Percentiles rank a stretch among this genome's conserved stretches.
phyloP scores from a whole-genome alignment of 148 eudicot species.

The Diospyros kaki region DNA sequence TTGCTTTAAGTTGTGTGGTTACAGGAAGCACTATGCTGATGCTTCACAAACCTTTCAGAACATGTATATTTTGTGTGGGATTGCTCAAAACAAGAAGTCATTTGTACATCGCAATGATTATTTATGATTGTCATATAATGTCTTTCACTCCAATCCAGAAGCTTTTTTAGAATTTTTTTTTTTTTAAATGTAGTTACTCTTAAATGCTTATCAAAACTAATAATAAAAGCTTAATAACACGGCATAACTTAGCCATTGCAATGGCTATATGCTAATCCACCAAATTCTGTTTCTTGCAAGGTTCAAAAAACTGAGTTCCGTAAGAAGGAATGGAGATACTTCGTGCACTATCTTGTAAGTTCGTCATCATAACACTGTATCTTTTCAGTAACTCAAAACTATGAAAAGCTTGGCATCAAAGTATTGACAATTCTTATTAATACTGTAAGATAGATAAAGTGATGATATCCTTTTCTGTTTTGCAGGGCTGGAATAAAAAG shows the following conservation, averaged over 20 bases:
- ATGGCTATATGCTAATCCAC: conserved; percentile 7
- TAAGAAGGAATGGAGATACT: conserved; percentile 86
- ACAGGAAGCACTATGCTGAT: neutral
- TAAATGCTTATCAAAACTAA: neutral
- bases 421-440: neutral
- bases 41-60: neutral
- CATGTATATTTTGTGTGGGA: neutral
- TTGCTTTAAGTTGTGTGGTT: neutral
- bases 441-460: neutral
- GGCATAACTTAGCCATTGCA: neutral
- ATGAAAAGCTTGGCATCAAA: too few species aligned
- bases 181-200: neutral
- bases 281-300: conserved; percentile 34
- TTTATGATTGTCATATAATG: neutral
- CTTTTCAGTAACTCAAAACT: neutral
- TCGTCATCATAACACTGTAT: neutral
- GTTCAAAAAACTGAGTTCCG: conserved; percentile 82
- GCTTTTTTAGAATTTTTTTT: neutral
- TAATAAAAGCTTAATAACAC: neutral
- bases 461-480: conserved; percentile 22
- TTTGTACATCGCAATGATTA: neutral
- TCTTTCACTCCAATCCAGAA: neutral
- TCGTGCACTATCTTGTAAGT: conserved; percentile 98
- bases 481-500: conserved; percentile 99
- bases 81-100: conserved; percentile 4